Evolutionary conservation across 73 alveolate species (phyloP), one percentile per base, ranked within the genome.

Genomic region (Diophrys appendiculata): DNA sequence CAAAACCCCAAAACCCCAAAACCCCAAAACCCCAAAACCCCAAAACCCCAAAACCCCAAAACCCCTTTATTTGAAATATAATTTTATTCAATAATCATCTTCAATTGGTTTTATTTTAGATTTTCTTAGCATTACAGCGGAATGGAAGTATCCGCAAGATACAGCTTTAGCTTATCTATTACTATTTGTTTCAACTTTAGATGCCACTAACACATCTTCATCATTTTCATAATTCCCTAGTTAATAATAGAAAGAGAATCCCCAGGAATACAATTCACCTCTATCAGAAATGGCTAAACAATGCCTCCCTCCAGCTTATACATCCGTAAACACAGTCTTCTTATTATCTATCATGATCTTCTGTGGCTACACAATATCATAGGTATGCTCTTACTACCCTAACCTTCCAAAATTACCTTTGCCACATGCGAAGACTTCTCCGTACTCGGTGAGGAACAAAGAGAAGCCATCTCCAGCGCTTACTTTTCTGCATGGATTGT

Each of bases 381-480:
- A 33, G 30, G 33, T 28, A 33, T 76, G 76, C 33, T 52, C 18
- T 0, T 80, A 76, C 53, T 77, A 73, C n/a, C 88, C 92, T 22
- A 85, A 74, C 33, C 92, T 35, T 0, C 88, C 92, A 34, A 76
- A 85, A 76, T 85, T 85, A 2, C 88, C 92, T 53, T 78, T 79
- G 18, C 92, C 88, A 35, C 87, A 85, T 60, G 73, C 54, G 74
- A 23, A 78, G 52, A 85, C 78, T 24, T 53, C 13, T 28, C 92
- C 92, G 0, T 8, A 32, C 3, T 56, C 82, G 29, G 84, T 86
- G 33, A 86, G 85, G 68, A 86, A 54, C 52, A 77, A 24, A 3
- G 93, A 86, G 81, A 86, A 86, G n/a, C 93, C 93, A 73, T 86
- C 93, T 54, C 93, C 89, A 11, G 93, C 89, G 3, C 74, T 31